Evolutionary conservation across 176 grass and related monocot genomes (phyloP).

Genomic region (maize (Zea mays)): DNA sequence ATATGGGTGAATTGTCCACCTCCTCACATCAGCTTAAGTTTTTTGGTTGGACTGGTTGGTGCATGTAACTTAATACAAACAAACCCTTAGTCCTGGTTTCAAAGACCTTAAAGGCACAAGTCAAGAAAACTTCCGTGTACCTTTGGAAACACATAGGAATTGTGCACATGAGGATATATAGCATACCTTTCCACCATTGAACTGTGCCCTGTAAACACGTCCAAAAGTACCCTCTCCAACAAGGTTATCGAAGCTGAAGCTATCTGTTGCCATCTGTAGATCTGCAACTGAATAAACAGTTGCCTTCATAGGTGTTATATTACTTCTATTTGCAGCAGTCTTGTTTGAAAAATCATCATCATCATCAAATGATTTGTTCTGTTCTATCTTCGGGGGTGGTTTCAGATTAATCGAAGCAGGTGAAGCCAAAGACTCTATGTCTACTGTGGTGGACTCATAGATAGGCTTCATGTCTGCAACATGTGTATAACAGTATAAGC

Average conservation of each 20-base stretch:
- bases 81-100: neutral
- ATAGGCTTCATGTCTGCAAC: constrained; percentile 63
- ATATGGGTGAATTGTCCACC: no score
- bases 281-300: constrained; percentile 92
- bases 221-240: constrained; percentile 94
- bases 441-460: constrained; percentile 47
- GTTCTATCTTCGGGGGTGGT: constrained; percentile 76
- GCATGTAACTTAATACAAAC: no score
- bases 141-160: constrained; percentile 16
- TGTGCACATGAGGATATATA: neutral
- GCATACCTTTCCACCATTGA: constrained; percentile 86
- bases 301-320: constrained; percentile 59
- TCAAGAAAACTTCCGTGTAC: constrained; percentile 6
- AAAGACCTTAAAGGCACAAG: constrained; percentile 15
- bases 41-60: no score
- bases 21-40: no score
- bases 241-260: constrained; percentile 83
- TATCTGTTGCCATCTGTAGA: constrained; percentile 91
- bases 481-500: constrained; percentile 18
- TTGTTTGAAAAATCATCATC: constrained; percentile 82
- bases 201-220: constrained; percentile 84
- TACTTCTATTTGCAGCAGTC: constrained; percentile 50
- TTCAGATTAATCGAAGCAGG: constrained; percentile 60
- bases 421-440: constrained; percentile 52
- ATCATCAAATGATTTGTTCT: constrained; percentile 71